Evolutionary conservation across 2,329 filamentous ascomycete genomes (phyloP).

Genomic region (Botrytis paeoniae): DNA sequence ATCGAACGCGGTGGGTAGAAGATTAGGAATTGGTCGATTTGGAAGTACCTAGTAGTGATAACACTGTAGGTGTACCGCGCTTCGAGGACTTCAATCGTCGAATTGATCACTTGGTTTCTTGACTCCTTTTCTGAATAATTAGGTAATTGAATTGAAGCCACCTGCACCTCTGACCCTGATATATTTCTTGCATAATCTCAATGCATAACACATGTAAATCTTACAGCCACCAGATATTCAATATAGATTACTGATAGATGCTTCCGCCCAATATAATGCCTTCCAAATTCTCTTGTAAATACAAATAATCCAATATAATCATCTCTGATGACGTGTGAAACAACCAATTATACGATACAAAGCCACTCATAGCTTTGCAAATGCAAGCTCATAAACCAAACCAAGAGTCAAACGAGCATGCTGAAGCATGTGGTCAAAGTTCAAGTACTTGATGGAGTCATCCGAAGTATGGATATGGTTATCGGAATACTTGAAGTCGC

Average conservation of each 20-base stretch:
- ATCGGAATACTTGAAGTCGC: slow-evolving; percentile 63
- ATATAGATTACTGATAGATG: background rate
- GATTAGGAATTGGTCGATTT: background rate
- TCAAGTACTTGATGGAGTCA: slow-evolving; percentile 68
- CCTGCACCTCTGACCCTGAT: background rate
- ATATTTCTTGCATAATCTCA: background rate
- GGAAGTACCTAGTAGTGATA: background rate
- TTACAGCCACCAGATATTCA: background rate
- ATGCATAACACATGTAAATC: background rate
- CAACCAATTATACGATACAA: background rate
- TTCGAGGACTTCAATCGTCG: background rate
- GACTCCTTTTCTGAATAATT: background rate
- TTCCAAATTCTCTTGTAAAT: background rate
- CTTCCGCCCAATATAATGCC: background rate
- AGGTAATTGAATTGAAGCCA: background rate
- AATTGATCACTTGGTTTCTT: background rate
- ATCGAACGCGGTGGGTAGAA: background rate
- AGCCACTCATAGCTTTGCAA: slow-evolving; percentile 51
- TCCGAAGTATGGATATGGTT: slow-evolving; percentile 68
- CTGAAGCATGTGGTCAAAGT: slow-evolving; percentile 89
- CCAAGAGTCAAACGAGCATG: slow-evolving; percentile 82
- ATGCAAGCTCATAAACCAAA: slow-evolving; percentile 79
- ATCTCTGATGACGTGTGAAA: background rate
- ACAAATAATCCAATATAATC: background rate
- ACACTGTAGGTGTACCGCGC: background rate